A percentile compares a stretch with the other conserved stretches of the same genome.
Conservation (phyloP, 1,284 basidiomycete genomes). For the Marasmius oreades region DNA sequence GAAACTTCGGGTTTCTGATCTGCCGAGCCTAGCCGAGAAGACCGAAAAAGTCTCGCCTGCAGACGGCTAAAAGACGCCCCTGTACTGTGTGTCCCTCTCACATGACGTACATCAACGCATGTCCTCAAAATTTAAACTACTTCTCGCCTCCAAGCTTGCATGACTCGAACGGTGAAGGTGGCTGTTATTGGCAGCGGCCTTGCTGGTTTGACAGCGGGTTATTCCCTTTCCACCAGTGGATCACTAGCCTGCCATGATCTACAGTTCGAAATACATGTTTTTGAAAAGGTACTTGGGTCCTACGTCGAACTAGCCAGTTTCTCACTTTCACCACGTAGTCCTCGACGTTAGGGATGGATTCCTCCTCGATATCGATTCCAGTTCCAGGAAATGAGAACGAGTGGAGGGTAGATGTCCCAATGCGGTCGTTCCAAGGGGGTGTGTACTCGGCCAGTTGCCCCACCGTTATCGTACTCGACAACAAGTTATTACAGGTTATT, state of each 20-base stretch:
- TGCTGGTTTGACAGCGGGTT: constrained; percentile 66
- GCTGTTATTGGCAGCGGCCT: constrained; percentile 70
- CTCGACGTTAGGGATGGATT: constrained; percentile 51
- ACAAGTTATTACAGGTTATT: constrained; percentile 52
- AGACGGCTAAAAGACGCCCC: no score
- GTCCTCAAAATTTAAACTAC: no score
- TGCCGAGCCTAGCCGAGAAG: no score
- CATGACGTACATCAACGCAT: no score
- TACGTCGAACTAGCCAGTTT: no score
- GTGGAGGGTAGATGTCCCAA: constrained; percentile 69
- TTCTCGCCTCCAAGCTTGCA: constrained; percentile 10
- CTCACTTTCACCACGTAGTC: constrained; percentile 33
- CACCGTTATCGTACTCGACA: not conserved
- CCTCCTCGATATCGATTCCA: constrained; percentile 45
- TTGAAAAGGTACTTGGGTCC: constrained; percentile 57
- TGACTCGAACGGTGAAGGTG: constrained; percentile 49
- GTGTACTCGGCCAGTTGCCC: constrained; percentile 4
- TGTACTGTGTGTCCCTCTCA: no score
- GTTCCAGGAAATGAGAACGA: constrained; percentile 28
- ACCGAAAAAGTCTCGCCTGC: no score
- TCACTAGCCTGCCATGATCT: constrained; percentile 25
- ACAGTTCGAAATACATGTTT: constrained; percentile 63
- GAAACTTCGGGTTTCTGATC: no score
- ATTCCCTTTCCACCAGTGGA: constrained; percentile 42
- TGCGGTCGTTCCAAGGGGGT: constrained; percentile 79